These are phyloP conservation scores for Neocucurbitaria cava DNA, from an alignment of 2,329 filamentous ascomycete genomes.

Conservation along the genomic window DNA sequence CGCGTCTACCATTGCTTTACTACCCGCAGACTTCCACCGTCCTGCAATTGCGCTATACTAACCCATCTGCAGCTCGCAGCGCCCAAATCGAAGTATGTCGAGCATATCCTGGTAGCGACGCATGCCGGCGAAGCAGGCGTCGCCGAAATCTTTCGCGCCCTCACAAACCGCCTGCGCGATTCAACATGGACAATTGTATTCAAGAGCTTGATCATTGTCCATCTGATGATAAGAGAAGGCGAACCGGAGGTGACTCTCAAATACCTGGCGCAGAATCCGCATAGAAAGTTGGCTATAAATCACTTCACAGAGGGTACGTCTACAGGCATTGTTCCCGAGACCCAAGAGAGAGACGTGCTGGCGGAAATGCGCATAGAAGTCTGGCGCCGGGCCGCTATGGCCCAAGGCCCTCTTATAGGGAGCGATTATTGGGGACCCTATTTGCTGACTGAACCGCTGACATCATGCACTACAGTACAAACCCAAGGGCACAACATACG, in stretches of 20 bases:
- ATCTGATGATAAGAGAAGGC: constrained; percentile 97
- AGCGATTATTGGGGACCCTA: neutral
- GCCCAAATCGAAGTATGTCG: constrained; percentile 98
- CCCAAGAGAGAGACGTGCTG: neutral
- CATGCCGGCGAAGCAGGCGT: constrained; percentile 94
- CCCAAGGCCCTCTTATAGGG: constrained; percentile 2
- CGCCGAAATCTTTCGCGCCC: constrained; percentile 90
- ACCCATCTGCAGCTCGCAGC: constrained; percentile 74
- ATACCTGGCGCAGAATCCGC: constrained; percentile 80
- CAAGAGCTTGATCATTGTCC: constrained; percentile 94
- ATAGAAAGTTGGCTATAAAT: constrained; percentile 81
- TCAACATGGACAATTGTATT: constrained; percentile 99
- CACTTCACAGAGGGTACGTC: constrained; percentile 87
- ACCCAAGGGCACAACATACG: constrained; percentile 94
- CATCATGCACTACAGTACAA: constrained; percentile 72
- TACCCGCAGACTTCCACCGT: neutral
- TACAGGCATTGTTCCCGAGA: neutral
- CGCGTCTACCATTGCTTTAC: constrained; percentile 5
- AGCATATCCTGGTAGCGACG: constrained; percentile 94
- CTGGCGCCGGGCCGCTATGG: neutral
- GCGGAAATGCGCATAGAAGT: constrained; percentile 3
- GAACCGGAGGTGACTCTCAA: constrained; percentile 85
- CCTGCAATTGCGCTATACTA: constrained; percentile 22
- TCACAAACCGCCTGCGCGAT: constrained; percentile 88
- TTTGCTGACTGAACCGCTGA: constrained; percentile 43